Evolutionary conservation across 192 early-diverging fungal genomes (phyloP).

Genomic region (Entomortierella lignicola): DNA sequence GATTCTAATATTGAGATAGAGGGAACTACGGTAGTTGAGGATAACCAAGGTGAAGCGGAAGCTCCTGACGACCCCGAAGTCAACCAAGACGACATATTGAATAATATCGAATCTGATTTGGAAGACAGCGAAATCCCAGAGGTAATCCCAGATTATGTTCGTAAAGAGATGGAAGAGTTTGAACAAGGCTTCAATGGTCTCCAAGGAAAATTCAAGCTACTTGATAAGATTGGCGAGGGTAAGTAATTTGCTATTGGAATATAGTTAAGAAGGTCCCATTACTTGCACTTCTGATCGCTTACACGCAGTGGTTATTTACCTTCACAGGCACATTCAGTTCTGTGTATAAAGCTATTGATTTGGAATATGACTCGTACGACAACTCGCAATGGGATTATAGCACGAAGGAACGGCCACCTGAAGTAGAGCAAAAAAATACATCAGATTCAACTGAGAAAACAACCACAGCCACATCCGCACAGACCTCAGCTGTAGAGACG

Average conservation of each 20-base stretch:
- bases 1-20: background rate
- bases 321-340: constrained; percentile 86
- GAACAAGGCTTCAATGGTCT: constrained; percentile 65
- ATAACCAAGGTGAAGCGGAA: background rate
- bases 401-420: constrained; percentile 30
- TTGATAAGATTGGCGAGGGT: constrained; percentile 89
- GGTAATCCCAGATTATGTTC: constrained; percentile 43
- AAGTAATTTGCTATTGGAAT: background rate
- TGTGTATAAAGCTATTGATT: constrained; percentile 91
- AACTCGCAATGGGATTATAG: constrained; percentile 74
- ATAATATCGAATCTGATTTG: background rate
- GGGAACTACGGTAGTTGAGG: background rate
- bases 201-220: constrained; percentile 68
- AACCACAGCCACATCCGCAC: background rate
- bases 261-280: background rate
- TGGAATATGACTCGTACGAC: constrained; percentile 75
- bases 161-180: constrained; percentile 71
- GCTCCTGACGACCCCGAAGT: background rate
- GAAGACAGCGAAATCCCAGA: constrained; percentile 3
- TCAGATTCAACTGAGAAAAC: background rate
- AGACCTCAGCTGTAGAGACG: constrained; percentile 1
- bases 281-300: background rate
- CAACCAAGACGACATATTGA: background rate
- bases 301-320: background rate
- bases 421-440: background rate